Percentiles rank a stretch among this genome's conserved stretches.
These are phyloP conservation scores for Alnus rubra DNA, from an alignment of 306 rosid species.

Conservation along the genomic window DNA sequence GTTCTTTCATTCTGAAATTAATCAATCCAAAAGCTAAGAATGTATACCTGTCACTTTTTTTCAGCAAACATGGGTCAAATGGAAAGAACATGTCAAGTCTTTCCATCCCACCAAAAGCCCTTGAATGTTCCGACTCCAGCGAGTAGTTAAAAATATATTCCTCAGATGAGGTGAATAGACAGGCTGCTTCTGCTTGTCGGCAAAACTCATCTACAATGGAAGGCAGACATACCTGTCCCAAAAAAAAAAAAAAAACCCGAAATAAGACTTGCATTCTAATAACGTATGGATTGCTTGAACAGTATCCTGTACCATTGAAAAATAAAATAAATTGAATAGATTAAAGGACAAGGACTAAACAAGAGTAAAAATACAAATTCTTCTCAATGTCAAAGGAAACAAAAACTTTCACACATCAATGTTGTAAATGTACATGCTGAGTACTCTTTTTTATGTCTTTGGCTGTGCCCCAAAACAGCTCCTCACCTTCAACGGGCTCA, in stretches of 20 bases:
- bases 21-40: neutral
- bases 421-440: neutral
- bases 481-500: slow-evolving; percentile 74
- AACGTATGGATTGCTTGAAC: neutral
- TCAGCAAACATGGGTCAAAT: slow-evolving; percentile 81
- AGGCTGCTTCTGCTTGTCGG: slow-evolving; percentile 76
- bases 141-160: slow-evolving; percentile 51
- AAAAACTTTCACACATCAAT: neutral
- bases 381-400: neutral
- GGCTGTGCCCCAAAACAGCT: slow-evolving; percentile 9
- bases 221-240: slow-evolving; percentile 78
- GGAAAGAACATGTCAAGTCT: slow-evolving; percentile 93
- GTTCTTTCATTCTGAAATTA: neutral
- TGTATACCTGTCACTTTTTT: slow-evolving; percentile 69
- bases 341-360: neutral
- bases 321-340: neutral
- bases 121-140: slow-evolving; percentile 77
- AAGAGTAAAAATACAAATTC: neutral
- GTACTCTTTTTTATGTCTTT: neutral
- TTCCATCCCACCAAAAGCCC: slow-evolving; percentile 76
- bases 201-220: slow-evolving; percentile 78
- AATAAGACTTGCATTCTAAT: neutral
- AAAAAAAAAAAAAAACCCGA: slow-evolving; percentile 7
- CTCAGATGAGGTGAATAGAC: slow-evolving; percentile 56
- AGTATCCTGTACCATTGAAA: neutral